These are phyloP conservation scores for Endotrypanum monterogeii DNA, from an alignment of 208 protist genomes.

Conservation along the genomic window DNA sequence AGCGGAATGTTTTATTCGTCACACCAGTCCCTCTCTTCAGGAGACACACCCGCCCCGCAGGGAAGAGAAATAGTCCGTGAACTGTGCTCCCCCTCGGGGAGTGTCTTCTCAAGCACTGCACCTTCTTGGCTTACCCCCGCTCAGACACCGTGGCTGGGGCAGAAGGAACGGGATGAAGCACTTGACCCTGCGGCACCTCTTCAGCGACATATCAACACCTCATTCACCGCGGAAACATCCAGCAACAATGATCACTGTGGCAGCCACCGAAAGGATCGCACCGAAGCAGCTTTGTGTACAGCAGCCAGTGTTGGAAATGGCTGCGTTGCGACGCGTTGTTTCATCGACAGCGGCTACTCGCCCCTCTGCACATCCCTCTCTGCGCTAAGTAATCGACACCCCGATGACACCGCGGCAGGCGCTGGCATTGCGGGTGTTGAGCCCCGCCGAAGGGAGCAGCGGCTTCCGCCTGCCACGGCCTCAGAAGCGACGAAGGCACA, in stretches of 20 bases:
- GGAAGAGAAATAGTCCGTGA: not conserved
- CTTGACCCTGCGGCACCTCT: not conserved
- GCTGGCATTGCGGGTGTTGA: not conserved
- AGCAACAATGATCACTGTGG: not conserved
- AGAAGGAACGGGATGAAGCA: not conserved
- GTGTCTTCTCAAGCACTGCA: not conserved
- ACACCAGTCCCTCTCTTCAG: not conserved
- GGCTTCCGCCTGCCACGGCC: not conserved
- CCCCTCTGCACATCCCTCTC: not conserved
- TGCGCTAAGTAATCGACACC: not conserved
- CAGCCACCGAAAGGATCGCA: not conserved
- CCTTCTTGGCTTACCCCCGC: not conserved
- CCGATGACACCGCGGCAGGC: not conserved
- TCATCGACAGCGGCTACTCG: not conserved
- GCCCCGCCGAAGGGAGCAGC: not conserved
- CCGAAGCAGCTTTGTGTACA: not conserved
- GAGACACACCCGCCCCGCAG: too few species aligned
- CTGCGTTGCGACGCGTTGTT: not conserved
- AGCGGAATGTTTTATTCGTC: constrained; percentile 7
- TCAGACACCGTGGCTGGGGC: not conserved
- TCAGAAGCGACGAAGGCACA: not conserved
- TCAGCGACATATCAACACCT: not conserved
- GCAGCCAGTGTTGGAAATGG: not conserved
- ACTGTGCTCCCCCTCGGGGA: not conserved
- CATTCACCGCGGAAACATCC: not conserved